phyloP scores from a whole-genome alignment of 2,329 filamentous ascomycete genomes.

The Sarocladium kiliense region DNA sequence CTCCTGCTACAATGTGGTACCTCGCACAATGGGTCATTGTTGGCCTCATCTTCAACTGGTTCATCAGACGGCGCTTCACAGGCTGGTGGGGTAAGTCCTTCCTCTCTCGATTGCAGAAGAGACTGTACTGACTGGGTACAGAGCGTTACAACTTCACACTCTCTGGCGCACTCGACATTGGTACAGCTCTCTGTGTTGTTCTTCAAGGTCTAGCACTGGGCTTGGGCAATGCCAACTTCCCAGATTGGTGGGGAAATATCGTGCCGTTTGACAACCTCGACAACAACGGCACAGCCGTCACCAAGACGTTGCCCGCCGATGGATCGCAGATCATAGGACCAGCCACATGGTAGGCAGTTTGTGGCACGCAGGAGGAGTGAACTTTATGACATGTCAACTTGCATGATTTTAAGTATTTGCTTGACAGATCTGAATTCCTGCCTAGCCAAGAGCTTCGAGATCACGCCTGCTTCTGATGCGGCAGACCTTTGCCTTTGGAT shows the following conservation, averaged over 20 bases:
- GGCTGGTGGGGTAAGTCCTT: slow-evolving; percentile 52
- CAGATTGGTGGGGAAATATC: slow-evolving; percentile 43
- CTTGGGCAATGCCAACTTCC: slow-evolving; percentile 37
- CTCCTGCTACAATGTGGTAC: slow-evolving; percentile 51
- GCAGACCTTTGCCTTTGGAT: no score
- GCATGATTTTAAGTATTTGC: no score
- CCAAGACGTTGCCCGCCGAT: slow-evolving; percentile 20
- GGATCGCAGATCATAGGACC: slow-evolving; percentile 21
- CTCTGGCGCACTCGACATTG: slow-evolving; percentile 53
- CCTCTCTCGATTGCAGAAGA: slow-evolving; percentile 36
- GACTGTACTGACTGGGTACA: slow-evolving; percentile 45
- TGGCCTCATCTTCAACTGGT: slow-evolving; percentile 51
- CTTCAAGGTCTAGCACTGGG: slow-evolving; percentile 44
- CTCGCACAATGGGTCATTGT: slow-evolving; percentile 51
- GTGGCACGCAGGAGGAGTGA: no score
- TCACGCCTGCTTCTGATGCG: no score
- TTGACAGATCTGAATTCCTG: no score
- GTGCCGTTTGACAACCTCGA: slow-evolving; percentile 27
- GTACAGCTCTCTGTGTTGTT: slow-evolving; percentile 52
- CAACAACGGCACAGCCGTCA: slow-evolving; percentile 16
- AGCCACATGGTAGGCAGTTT: slow-evolving; percentile 14
- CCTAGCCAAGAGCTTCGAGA: no score
- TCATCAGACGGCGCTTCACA: slow-evolving; percentile 40
- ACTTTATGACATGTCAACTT: no score
- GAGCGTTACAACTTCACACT: slow-evolving; percentile 55